A percentile compares a stretch with the other conserved stretches of the same genome.
phyloP scores from a whole-genome alignment of 768 basidiomycete genomes.

The Pleurotus sapidus region DNA sequence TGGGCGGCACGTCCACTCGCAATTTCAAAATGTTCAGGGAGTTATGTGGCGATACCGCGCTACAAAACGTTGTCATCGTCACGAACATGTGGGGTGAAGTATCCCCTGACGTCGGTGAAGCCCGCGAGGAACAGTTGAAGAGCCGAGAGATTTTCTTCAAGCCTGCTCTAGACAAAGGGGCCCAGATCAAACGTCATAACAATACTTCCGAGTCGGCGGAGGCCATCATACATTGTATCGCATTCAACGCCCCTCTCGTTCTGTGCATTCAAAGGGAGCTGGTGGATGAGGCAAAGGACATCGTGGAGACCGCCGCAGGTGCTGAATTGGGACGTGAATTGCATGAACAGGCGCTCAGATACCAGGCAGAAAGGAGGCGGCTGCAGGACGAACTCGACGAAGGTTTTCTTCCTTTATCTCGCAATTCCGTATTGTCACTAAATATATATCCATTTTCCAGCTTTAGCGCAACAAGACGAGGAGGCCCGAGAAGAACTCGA shows the following conservation, averaged over 20 bases:
- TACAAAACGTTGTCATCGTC: constrained; percentile 41
- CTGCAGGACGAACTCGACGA: constrained; percentile 11
- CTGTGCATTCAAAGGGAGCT: constrained; percentile 18
- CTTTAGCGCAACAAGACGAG: constrained; percentile 26
- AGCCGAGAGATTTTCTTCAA: constrained; percentile 46
- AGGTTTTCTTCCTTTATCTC: background rate
- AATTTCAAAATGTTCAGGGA: constrained; percentile 43
- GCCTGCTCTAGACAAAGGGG: constrained; percentile 47
- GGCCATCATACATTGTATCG: constrained; percentile 28
- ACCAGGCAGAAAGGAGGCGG: constrained; percentile 11
- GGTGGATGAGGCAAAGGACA: constrained; percentile 18
- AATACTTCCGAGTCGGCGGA: constrained; percentile 31
- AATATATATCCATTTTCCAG: background rate
- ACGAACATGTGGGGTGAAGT: constrained; percentile 43
- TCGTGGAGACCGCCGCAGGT: constrained; percentile 32
- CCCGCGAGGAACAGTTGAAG: background rate
- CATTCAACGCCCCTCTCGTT: constrained; percentile 7
- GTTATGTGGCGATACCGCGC: constrained; percentile 36
- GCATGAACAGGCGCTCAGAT: constrained; percentile 7
- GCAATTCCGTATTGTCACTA: background rate
- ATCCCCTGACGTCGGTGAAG: constrained; percentile 31
- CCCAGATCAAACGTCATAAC: constrained; percentile 39
- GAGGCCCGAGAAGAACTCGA: constrained; percentile 32
- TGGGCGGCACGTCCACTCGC: constrained; percentile 34
- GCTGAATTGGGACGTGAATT: constrained; percentile 12